Evolutionary conservation across 2,329 filamentous ascomycete species (phyloP).

Genomic region (Epichloe festucae): DNA sequence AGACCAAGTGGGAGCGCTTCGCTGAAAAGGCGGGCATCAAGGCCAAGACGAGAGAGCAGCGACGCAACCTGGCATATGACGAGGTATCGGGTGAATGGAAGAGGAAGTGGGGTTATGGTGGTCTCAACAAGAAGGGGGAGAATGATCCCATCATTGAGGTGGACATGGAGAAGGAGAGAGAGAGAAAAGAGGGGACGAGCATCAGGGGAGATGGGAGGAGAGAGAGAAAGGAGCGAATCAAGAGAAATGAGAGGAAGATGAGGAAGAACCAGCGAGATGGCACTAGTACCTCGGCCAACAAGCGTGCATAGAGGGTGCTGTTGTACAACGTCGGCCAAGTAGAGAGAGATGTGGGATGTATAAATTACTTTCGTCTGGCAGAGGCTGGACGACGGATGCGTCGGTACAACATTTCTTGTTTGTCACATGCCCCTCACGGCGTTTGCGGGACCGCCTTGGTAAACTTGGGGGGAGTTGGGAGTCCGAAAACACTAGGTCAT

Average conservation of each 20-base stretch:
- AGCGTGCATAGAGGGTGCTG: not conserved
- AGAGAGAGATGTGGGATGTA: no score
- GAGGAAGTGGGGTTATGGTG: slow-evolving; percentile 90
- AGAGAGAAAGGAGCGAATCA: slow-evolving; percentile 55
- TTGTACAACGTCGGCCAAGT: no score
- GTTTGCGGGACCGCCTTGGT: slow-evolving; percentile 4
- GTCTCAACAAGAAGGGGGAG: slow-evolving; percentile 72
- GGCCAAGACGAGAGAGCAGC: slow-evolving; percentile 68
- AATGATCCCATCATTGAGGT: slow-evolving; percentile 88
- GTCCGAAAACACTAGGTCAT: slow-evolving; percentile 1
- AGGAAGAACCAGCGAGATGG: slow-evolving; percentile 49
- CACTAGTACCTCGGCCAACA: not conserved
- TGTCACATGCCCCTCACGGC: not conserved
- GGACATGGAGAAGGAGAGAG: slow-evolving; percentile 58
- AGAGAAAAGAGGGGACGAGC: slow-evolving; percentile 48
- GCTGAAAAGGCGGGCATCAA: slow-evolving; percentile 95
- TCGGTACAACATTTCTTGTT: no score
- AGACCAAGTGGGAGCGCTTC: slow-evolving; percentile 92
- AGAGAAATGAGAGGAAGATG: slow-evolving; percentile 57
- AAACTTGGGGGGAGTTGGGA: slow-evolving; percentile 15
- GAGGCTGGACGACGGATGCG: no score
- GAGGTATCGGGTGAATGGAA: slow-evolving; percentile 79
- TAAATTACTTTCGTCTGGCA: no score
- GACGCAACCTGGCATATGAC: slow-evolving; percentile 67
- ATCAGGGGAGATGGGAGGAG: slow-evolving; percentile 49